These are phyloP conservation scores for Taphrina sp. DNA, from an alignment of 1,139 yeast species.

Conservation along the genomic window DNA sequence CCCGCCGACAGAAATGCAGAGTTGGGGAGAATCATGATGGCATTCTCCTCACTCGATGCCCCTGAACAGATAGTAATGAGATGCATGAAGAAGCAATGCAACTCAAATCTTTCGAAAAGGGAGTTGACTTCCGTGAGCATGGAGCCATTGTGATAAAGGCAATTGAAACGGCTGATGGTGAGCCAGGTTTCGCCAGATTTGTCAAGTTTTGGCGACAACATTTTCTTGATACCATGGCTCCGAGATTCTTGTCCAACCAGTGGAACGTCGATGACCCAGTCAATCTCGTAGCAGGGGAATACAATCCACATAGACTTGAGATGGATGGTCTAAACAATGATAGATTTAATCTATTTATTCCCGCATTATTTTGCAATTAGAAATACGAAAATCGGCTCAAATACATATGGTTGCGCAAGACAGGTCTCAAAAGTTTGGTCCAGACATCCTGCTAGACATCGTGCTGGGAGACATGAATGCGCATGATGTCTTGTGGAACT, in stretches of 20 bases:
- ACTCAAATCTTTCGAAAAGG: background rate
- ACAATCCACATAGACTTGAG: conserved; percentile 10
- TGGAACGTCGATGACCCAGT: conserved; percentile 22
- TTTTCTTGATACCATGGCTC: conserved; percentile 11
- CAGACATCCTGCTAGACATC: too few relatives aligned
- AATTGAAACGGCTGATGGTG: background rate
- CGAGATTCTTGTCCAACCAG: background rate
- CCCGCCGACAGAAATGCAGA: background rate
- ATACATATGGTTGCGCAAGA: too few relatives aligned
- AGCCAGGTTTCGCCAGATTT: conserved; percentile 5
- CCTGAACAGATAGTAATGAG: background rate
- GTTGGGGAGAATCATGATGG: background rate
- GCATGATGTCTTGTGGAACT: too few relatives aligned
- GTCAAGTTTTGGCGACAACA: conserved; percentile 15
- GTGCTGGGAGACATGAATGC: too few relatives aligned
- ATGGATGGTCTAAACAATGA: too few relatives aligned
- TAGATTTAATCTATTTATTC: too few relatives aligned
- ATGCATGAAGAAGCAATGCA: background rate
- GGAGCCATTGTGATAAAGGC: conserved; percentile 8
- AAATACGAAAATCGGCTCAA: too few relatives aligned
- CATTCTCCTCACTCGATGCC: background rate
- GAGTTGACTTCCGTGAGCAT: conserved; percentile 3
- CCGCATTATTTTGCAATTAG: too few relatives aligned
- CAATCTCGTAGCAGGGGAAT: conserved; percentile 14
- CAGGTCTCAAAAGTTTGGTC: too few relatives aligned